Conservation (phyloP, 2,329 filamentous ascomycete genomes). For the Aspergillus sp. region DNA sequence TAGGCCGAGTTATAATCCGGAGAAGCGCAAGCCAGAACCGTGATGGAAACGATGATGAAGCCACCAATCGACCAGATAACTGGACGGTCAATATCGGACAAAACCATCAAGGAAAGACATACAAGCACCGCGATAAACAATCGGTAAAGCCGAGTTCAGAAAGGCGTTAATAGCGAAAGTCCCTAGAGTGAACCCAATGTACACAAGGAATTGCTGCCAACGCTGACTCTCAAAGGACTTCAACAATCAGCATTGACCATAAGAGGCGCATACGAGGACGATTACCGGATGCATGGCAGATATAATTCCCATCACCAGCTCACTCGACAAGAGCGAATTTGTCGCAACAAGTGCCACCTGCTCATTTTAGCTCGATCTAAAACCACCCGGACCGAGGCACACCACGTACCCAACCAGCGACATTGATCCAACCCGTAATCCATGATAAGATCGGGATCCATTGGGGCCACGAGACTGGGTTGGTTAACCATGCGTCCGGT, state of each 20-base stretch:
- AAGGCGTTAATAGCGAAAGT: conserved; percentile 60
- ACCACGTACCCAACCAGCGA: conserved; percentile 54
- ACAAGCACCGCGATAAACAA: conserved; percentile 58
- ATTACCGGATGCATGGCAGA: conserved; percentile 48
- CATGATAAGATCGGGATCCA: conserved; percentile 58
- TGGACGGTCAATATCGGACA: conserved; percentile 7
- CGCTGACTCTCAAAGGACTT: conserved; percentile 46
- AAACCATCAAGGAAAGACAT: background rate
- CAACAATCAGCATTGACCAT: background rate
- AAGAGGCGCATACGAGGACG: too few species aligned
- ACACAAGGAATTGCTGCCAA: conserved; percentile 68
- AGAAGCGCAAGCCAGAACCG: conserved; percentile 56
- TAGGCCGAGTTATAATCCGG: conserved; percentile 55
- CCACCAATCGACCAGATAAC: conserved; percentile 62
- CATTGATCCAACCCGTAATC: conserved; percentile 62
- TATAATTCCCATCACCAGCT: conserved; percentile 59
- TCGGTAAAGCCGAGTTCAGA: conserved; percentile 52
- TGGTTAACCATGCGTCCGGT: background rate
- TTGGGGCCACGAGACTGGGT: conserved; percentile 47
- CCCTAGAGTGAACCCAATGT: conserved; percentile 53
- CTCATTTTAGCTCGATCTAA: conserved; percentile 1
- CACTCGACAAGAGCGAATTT: conserved; percentile 57
- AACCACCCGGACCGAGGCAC: conserved; percentile 5
- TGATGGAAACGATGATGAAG: conserved; percentile 61
- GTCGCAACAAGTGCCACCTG: conserved; percentile 54